Evolutionary conservation across 805 yeast genomes (phyloP).

Genomic region (Candida ortonii): DNA sequence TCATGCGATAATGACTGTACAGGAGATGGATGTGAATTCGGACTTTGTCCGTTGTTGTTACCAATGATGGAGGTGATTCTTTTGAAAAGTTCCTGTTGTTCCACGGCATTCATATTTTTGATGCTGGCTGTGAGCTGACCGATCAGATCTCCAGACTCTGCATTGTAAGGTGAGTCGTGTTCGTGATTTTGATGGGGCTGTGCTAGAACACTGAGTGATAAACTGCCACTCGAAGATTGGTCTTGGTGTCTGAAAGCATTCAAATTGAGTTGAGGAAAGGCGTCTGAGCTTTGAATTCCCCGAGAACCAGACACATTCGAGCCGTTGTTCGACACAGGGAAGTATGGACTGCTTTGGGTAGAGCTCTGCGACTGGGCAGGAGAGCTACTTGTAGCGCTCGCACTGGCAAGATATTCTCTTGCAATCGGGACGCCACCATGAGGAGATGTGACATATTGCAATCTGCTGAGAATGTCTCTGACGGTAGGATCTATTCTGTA

Average conservation of each 20-base stretch:
- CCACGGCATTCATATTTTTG: constrained; percentile 22
- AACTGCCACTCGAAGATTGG: neutral
- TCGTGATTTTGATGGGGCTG: no score
- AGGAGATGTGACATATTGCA: constrained; percentile 58
- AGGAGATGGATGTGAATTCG: constrained; percentile 1
- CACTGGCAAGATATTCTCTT: constrained; percentile 19
- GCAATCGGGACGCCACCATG: constrained; percentile 50
- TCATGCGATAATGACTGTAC: constrained; percentile 1
- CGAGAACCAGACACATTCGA: constrained; percentile 4
- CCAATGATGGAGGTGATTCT: constrained; percentile 14
- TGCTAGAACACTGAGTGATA: no score
- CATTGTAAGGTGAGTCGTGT: no score
- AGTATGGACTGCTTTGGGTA: neutral
- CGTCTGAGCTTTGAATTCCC: constrained; percentile 5
- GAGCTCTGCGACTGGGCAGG: neutral
- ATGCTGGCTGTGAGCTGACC: constrained; percentile 22
- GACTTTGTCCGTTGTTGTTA: constrained; percentile 1
- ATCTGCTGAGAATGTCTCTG: constrained; percentile 51
- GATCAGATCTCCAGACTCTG: constrained; percentile 28
- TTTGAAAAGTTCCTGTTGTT: constrained; percentile 25
- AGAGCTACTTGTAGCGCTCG: neutral
- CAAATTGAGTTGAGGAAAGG: constrained; percentile 12
- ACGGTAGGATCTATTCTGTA: constrained; percentile 61
- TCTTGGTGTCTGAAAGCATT: constrained; percentile 7
- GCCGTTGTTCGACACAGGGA: no score